phyloP scores from a whole-genome alignment of 495 filamentous ascomycete species.

The Trichocladium uniseriatum region DNA sequence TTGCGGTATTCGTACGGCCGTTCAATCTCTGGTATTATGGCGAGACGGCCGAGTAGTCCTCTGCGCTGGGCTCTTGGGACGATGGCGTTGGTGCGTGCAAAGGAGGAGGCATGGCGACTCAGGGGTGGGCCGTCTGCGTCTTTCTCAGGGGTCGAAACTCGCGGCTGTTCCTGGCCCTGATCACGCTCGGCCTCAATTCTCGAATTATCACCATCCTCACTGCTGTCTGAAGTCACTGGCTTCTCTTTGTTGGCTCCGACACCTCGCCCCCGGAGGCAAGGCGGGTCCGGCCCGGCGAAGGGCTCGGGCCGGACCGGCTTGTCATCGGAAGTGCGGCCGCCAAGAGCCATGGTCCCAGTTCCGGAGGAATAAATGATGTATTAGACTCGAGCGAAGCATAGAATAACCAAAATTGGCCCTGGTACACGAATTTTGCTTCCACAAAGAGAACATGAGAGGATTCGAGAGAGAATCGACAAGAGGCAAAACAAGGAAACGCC shows the following conservation, averaged over 20 bases:
- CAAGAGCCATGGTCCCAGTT: not conserved
- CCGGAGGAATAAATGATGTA: too few relatives aligned
- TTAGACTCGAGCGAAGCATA: too few relatives aligned
- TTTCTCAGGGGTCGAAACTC: not conserved
- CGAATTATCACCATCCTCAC: not conserved
- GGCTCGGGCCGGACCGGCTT: slow-evolving; percentile 3
- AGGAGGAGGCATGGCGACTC: slow-evolving; percentile 26
- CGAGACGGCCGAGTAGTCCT: slow-evolving; percentile 64
- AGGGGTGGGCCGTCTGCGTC: slow-evolving; percentile 16
- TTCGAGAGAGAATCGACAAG: not conserved
- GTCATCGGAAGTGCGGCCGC: not conserved
- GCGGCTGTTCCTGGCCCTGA: not conserved
- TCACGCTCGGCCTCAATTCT: not conserved
- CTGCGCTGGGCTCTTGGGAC: slow-evolving; percentile 61
- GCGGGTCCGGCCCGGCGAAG: not conserved
- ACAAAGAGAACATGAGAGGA: not conserved
- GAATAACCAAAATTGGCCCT: too few relatives aligned
- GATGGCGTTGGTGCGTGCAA: slow-evolving; percentile 31
- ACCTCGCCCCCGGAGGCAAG: not conserved
- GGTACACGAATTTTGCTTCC: too few relatives aligned
- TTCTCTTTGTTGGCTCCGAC: not conserved
- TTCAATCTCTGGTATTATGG: slow-evolving; percentile 75
- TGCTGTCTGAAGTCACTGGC: not conserved
- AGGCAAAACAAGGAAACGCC: not conserved
- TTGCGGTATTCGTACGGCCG: slow-evolving; percentile 63